phyloP scores from a whole-genome alignment of 805 yeast species.

The Saturnispora diversa region DNA sequence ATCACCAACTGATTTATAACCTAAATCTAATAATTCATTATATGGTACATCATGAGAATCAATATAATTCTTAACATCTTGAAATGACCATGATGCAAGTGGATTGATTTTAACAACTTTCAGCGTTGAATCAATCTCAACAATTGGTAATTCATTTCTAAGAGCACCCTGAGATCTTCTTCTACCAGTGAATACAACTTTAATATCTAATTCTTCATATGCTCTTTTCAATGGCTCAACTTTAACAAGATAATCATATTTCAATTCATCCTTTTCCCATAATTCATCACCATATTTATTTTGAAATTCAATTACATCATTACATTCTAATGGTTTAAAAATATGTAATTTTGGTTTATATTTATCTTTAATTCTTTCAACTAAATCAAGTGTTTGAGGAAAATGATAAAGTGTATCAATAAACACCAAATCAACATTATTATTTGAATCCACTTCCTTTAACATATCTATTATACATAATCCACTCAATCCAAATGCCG shows the following conservation, averaged over 20 bases:
- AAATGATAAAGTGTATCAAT: conserved; percentile 89
- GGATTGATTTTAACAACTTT: conserved; percentile 85
- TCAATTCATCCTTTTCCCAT: conserved; percentile 77
- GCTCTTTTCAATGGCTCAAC: conserved; percentile 91
- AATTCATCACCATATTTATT: conserved; percentile 61
- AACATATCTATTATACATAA: conserved; percentile 81
- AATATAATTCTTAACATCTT: conserved; percentile 61
- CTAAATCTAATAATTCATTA: conserved; percentile 73
- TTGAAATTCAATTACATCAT: conserved; percentile 55
- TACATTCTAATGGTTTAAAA: conserved; percentile 55
- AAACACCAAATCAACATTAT: conserved; percentile 62
- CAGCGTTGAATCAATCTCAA: conserved; percentile 65
- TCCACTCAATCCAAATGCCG: conserved; percentile 94
- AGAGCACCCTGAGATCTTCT: conserved; percentile 86
- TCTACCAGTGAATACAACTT: conserved; percentile 87
- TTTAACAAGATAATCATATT: conserved; percentile 79
- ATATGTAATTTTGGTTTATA: conserved; percentile 51
- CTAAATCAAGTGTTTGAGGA: conserved; percentile 82
- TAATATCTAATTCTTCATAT: conserved; percentile 60
- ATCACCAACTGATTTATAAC: conserved; percentile 90
- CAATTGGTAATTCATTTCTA: conserved; percentile 58
- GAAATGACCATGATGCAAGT: conserved; percentile 72
- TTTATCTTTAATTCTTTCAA: conserved; percentile 44
- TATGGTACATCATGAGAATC: conserved; percentile 71
- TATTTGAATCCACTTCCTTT: background rate